Evolutionary conservation across 805 yeast genomes (phyloP), one percentile per base, ranked within the genome.

Genomic region (Kuraishia ogatae): DNA sequence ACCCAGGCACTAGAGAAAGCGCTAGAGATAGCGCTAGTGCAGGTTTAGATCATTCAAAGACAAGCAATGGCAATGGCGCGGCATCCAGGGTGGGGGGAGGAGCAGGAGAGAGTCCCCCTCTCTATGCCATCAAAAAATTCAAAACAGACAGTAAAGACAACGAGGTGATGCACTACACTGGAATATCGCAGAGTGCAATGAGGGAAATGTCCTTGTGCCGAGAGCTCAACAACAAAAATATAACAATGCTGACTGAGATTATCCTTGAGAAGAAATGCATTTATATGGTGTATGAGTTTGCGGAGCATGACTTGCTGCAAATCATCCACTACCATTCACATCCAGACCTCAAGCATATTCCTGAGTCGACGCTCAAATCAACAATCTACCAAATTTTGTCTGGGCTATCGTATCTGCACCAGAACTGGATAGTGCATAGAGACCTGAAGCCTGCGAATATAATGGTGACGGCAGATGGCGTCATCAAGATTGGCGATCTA

Each of bases 361-460:
- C 97, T 0, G 87, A 85, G 57, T 70, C 79, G 50, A 87, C 91
- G 51, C 75, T 92, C 23, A 90, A 92, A 64, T 87, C 96, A 1
- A 85, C 92, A 26, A 79, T 90, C 68, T 91, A 94, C 91, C 99
- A 94, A 71, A 85, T 96, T 3, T 69, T 94, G 26, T 89, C 89
- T 63, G 99, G 99, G 2, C 92, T 94, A 1, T 83, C 91, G 0
- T 94, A 85, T 65, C 71, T 94, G 49, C 99, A 94, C 69, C 93
- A 91, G 68, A 93, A 94, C 69, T 94, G 99, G 98, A 84, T 94
- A 2, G 74, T 94, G 53, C 99, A 94, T 70, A 78, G 99, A 58
- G 99, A 94, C 70, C 77, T 94, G 59, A 94, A 94, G 64, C 99
- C 99, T 1, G 99, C 99, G 1, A 93, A 93, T 70, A 93, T 94